phyloP scores from a whole-genome alignment of 2,329 filamentous ascomycete genomes.

The Parafenestella ontariensis region DNA sequence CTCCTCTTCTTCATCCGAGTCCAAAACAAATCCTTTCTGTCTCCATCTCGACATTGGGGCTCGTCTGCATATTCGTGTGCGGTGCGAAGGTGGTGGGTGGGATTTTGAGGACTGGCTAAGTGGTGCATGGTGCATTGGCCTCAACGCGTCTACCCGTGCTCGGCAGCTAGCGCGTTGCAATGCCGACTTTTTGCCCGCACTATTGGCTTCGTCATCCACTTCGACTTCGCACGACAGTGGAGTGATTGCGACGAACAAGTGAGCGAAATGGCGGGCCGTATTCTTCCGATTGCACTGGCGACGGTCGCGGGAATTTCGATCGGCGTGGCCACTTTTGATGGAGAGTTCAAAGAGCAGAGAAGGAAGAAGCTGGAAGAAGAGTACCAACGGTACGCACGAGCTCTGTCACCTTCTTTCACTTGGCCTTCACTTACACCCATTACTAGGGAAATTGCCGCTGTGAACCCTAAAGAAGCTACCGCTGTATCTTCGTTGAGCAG shows the following conservation, averaged over 20 bases:
- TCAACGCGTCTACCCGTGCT: conserved; percentile 33
- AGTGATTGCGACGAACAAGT: not conserved
- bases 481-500: conserved; percentile 27
- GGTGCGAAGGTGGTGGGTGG: conserved; percentile 20
- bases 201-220: conserved; percentile 27
- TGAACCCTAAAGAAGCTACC: conserved; percentile 6
- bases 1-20: conserved; percentile 59
- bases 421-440: conserved; percentile 16
- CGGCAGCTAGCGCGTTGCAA: conserved; percentile 16
- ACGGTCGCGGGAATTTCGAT: conserved; percentile 41
- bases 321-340: conserved; percentile 43
- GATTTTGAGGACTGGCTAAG: conserved; percentile 13
- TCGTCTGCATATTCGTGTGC: conserved; percentile 43
- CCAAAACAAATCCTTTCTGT: conserved; percentile 57
- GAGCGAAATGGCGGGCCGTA: conserved; percentile 38
- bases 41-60: conserved; percentile 59
- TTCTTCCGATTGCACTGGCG: conserved; percentile 43
- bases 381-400: conserved; percentile 36
- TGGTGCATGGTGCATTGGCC: conserved; percentile 2
- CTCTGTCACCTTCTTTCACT: not conserved
- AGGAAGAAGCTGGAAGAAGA: conserved; percentile 42
- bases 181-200: conserved; percentile 18
- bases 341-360: conserved; percentile 43
- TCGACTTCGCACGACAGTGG: not conserved
- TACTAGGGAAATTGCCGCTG: conserved; percentile 35